These are phyloP conservation scores for Ogataea paradorogensis DNA, from an alignment of 805 yeast genomes.

Conservation along the genomic window DNA sequence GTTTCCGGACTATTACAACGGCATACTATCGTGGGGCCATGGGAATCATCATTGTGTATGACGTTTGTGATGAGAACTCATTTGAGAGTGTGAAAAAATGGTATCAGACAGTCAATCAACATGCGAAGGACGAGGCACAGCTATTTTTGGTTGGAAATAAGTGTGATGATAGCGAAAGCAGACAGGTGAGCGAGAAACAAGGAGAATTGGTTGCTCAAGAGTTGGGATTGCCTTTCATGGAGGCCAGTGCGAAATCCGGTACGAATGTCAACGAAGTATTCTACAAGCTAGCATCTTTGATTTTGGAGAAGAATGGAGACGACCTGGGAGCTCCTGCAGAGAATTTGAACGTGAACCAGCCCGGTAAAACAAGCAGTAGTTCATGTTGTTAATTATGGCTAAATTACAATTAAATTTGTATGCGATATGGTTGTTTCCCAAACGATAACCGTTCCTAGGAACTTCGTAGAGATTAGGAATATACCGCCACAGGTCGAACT, in stretches of 20 bases:
- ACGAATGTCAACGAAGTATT: slow-evolving; percentile 90
- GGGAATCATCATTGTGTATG: slow-evolving; percentile 82
- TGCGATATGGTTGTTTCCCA: slow-evolving; percentile 99
- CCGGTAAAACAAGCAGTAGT: slow-evolving; percentile 21
- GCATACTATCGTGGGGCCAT: slow-evolving; percentile 88
- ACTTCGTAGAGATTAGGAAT: slow-evolving; percentile 99
- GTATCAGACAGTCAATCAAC: slow-evolving; percentile 94
- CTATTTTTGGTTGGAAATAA: slow-evolving; percentile 93
- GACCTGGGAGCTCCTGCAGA: slow-evolving; percentile 32
- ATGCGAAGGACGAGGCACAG: slow-evolving; percentile 95
- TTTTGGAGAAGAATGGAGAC: slow-evolving; percentile 70
- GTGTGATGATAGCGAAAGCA: slow-evolving; percentile 82
- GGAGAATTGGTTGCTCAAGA: slow-evolving; percentile 87
- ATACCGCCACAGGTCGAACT: slow-evolving; percentile 90
- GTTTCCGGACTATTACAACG: slow-evolving; percentile 92
- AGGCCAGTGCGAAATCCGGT: slow-evolving; percentile 94
- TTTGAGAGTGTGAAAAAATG: slow-evolving; percentile 91
- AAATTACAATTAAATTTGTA: slow-evolving; percentile 47
- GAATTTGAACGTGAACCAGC: slow-evolving; percentile 29
- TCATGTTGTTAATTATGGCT: slow-evolving; percentile 11
- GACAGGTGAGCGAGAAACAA: slow-evolving; percentile 86
- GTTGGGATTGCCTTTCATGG: slow-evolving; percentile 86
- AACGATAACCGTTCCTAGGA: slow-evolving; percentile 86
- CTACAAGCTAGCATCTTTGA: slow-evolving; percentile 80
- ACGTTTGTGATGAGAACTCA: slow-evolving; percentile 85